These are phyloP conservation scores for Hygrophorus russula DNA, from an alignment of 768 basidiomycete genomes.

Conservation along the genomic window DNA sequence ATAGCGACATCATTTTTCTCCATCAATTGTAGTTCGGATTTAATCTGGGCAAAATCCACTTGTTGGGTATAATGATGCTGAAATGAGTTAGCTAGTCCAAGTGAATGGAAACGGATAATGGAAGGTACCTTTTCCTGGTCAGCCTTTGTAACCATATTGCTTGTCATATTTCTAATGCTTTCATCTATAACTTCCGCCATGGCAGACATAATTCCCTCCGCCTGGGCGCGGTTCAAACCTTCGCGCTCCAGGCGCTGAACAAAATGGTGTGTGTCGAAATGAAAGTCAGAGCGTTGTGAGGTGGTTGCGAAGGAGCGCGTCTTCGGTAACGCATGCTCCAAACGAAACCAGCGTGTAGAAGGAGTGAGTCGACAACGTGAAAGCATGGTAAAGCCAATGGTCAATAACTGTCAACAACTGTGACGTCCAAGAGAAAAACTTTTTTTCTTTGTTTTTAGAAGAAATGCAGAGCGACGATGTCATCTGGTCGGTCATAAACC, in stretches of 20 bases:
- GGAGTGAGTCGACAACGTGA: too few relatives aligned
- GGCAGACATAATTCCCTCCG: conserved; percentile 94
- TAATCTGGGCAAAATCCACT: conserved; percentile 94
- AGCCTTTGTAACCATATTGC: conserved; percentile 90
- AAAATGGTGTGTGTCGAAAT: conserved; percentile 95
- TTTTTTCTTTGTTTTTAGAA: too few relatives aligned
- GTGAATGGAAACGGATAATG: neutral
- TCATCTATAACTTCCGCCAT: conserved; percentile 98
- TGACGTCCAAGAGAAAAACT: too few relatives aligned
- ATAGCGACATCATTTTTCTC: conserved; percentile 94
- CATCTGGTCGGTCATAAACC: conserved; percentile 93
- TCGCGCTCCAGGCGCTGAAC: conserved; percentile 84
- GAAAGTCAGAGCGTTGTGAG: conserved; percentile 36
- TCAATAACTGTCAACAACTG: too few relatives aligned
- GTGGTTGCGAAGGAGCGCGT: conserved; percentile 21
- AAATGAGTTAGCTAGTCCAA: neutral
- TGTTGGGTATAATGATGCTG: conserved; percentile 91
- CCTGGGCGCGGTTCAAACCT: conserved; percentile 82
- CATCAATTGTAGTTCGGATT: conserved; percentile 91
- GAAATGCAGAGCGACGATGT: conserved; percentile 93
- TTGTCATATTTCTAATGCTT: conserved; percentile 91
- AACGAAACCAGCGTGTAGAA: too few relatives aligned
- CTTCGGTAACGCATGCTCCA: too few relatives aligned
- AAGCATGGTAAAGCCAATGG: too few relatives aligned
- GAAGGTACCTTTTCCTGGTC: conserved; percentile 86